Evolutionary conservation across 345 rosid species (phyloP).

Genomic region (Cochlearia excelsa): DNA sequence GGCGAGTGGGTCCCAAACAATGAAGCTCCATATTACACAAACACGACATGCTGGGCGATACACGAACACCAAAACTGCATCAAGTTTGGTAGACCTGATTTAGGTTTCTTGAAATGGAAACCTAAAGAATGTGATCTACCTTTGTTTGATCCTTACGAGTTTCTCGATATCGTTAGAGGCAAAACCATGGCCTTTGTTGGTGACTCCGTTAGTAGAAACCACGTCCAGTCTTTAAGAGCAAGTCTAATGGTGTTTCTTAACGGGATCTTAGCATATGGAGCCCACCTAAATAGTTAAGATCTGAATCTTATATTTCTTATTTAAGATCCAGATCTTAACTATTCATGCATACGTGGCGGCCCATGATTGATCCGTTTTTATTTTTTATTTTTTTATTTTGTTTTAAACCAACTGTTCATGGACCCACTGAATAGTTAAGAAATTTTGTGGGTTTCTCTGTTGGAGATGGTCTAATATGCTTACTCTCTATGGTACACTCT

Average conservation of each 20-base stretch:
- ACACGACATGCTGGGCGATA: slow-evolving; percentile 76
- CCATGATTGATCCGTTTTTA: too few species aligned
- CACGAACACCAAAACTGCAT: slow-evolving; percentile 89
- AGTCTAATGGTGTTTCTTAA: too few species aligned
- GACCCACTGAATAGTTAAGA: too few species aligned
- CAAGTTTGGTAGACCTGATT: slow-evolving; percentile 76
- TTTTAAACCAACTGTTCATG: too few species aligned
- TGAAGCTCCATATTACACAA: slow-evolving; percentile 73
- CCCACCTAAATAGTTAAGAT: too few species aligned
- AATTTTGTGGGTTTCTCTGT: too few species aligned
- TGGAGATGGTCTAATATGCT: too few species aligned
- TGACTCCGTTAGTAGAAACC: slow-evolving; percentile 81
- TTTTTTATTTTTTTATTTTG: too few species aligned
- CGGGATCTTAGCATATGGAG: too few species aligned
- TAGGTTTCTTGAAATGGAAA: slow-evolving; percentile 71
- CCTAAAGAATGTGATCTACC: slow-evolving; percentile 80
- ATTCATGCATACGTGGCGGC: too few species aligned
- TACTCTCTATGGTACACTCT: slow-evolving; percentile 38
- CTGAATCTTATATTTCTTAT: too few species aligned
- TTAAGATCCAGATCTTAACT: too few species aligned
- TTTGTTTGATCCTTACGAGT: slow-evolving; percentile 63
- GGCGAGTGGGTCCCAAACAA: slow-evolving; percentile 79
- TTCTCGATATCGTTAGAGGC: slow-evolving; percentile 61
- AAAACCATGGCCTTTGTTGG: slow-evolving; percentile 80
- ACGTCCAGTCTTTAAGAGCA: slow-evolving; percentile 86